Percentiles rank a stretch among this genome's conserved stretches.
These are phyloP conservation scores for Paracamarosporium sp. DNA, from an alignment of 2,329 filamentous ascomycete species.

Conservation along the genomic window DNA sequence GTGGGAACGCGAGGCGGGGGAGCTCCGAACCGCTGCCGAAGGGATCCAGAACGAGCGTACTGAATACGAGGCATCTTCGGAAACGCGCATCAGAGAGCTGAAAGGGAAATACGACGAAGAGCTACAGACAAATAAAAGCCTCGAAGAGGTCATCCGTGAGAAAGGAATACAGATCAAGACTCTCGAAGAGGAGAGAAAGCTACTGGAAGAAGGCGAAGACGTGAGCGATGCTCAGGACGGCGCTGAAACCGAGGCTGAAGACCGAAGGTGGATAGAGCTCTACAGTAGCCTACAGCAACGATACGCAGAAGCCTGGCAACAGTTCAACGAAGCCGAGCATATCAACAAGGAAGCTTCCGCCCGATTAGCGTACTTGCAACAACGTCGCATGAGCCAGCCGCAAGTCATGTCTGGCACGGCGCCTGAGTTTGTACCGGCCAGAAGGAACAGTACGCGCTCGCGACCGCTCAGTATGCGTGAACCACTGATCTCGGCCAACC, in stretches of 20 bases:
- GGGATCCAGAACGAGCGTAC: conserved; percentile 51
- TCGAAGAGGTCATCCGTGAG: conserved; percentile 77
- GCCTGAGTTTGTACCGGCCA: conserved; percentile 37
- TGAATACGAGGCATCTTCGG: conserved; percentile 42
- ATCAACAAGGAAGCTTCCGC: conserved; percentile 47
- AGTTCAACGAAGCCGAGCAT: conserved; percentile 45
- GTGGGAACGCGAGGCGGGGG: conserved; percentile 69
- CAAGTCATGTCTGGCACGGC: conserved; percentile 44
- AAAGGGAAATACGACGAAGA: conserved; percentile 52
- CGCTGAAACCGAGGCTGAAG: conserved; percentile 50
- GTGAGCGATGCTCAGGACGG: conserved; percentile 47
- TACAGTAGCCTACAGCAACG: conserved; percentile 61
- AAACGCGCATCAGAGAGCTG: conserved; percentile 49
- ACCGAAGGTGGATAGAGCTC: conserved; percentile 63
- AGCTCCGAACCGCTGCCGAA: conserved; percentile 61
- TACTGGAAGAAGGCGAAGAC: conserved; percentile 52
- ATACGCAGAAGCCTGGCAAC: conserved; percentile 48
- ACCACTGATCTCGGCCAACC: conserved; percentile 34
- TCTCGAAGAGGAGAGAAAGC: conserved; percentile 73
- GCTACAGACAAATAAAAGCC: conserved; percentile 58
- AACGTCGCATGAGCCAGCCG: conserved; percentile 47
- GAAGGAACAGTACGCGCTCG: conserved; percentile 50
- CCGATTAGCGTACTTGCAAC: conserved; percentile 49
- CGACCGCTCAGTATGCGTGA: conserved; percentile 49
- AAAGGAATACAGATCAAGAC: conserved; percentile 75